Percentiles rank a stretch among this genome's conserved stretches.
These are phyloP conservation scores for Phlebopus sp. DNA, from an alignment of 1,284 basidiomycete genomes.

Conservation along the genomic window DNA sequence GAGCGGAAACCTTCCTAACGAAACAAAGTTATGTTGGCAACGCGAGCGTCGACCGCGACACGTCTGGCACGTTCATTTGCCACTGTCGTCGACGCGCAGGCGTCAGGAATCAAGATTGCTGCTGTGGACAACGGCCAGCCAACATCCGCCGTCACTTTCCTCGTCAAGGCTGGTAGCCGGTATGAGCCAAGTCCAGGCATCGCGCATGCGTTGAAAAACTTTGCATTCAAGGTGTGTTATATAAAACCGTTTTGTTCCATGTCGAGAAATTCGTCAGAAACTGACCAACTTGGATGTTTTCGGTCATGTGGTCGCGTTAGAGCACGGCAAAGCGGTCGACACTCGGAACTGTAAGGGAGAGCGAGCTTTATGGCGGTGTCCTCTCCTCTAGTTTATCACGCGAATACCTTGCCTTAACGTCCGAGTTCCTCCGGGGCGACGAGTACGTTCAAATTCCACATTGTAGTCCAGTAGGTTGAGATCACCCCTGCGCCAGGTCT, in stretches of 20 bases:
- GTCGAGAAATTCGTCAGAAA: neutral
- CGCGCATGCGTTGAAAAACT: slow-evolving; percentile 92
- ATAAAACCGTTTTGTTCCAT: neutral
- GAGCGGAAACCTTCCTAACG: neutral
- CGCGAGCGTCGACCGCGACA: slow-evolving; percentile 57
- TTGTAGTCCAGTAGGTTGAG: neutral
- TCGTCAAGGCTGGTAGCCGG: slow-evolving; percentile 88
- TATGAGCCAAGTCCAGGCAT: slow-evolving; percentile 85
- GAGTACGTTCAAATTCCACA: slow-evolving; percentile 66
- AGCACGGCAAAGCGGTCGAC: slow-evolving; percentile 84
- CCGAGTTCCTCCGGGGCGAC: slow-evolving; percentile 94
- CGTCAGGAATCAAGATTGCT: slow-evolving; percentile 80
- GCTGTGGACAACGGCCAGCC: slow-evolving; percentile 78
- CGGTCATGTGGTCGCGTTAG: slow-evolving; percentile 39
- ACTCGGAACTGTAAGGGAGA: slow-evolving; percentile 88
- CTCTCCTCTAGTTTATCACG: slow-evolving; percentile 83
- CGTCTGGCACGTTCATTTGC: slow-evolving; percentile 71
- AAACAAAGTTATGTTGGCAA: slow-evolving; percentile 47
- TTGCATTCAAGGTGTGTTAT: slow-evolving; percentile 86
- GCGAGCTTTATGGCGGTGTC: slow-evolving; percentile 93
- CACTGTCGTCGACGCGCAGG: slow-evolving; percentile 65
- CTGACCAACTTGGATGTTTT: slow-evolving; percentile 10
- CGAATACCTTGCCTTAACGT: slow-evolving; percentile 90
- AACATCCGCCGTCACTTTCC: slow-evolving; percentile 82
- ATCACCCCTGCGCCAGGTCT: slow-evolving; percentile 43